These are phyloP conservation scores for Candida takata DNA, from an alignment of 805 yeast species.

Conservation along the genomic window DNA sequence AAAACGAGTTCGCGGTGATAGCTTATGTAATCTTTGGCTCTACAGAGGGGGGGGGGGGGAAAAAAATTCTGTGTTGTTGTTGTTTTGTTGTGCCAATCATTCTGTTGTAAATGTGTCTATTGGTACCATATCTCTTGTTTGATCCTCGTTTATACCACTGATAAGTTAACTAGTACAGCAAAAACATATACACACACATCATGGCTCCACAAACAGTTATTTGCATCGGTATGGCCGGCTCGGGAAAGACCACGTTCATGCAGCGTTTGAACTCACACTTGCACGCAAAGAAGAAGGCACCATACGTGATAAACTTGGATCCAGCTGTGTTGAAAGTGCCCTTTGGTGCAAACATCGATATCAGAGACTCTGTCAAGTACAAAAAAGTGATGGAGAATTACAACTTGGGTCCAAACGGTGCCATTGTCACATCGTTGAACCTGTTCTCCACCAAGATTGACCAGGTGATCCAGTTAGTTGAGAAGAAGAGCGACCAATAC, in stretches of 20 bases:
- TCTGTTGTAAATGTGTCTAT: too few relatives aligned
- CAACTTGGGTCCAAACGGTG: conserved; percentile 95
- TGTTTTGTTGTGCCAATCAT: too few relatives aligned
- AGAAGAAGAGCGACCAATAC: conserved; percentile 53
- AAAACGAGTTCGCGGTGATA: too few relatives aligned
- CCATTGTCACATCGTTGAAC: conserved; percentile 91
- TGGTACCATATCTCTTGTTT: too few relatives aligned
- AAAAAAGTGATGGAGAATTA: conserved; percentile 95
- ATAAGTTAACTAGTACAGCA: too few relatives aligned
- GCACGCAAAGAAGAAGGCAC: conserved; percentile 63
- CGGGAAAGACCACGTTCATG: conserved; percentile 97
- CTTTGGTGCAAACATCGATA: conserved; percentile 89
- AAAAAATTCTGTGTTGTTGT: too few relatives aligned
- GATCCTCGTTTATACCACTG: too few relatives aligned
- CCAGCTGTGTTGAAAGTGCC: conserved; percentile 97
- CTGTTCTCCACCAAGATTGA: conserved; percentile 92
- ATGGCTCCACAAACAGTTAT: conserved; percentile 37
- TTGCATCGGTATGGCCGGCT: conserved; percentile 62
- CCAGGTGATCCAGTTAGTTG: conserved; percentile 82
- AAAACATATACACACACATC: conserved; percentile 1
- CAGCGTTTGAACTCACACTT: conserved; percentile 88
- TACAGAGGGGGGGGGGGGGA: too few relatives aligned
- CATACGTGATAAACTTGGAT: conserved; percentile 90
- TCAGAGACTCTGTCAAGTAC: conserved; percentile 92
- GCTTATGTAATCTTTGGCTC: too few relatives aligned